Percentiles rank a stretch among this genome's conserved stretches.
These are phyloP conservation scores for Pythium rishiriense DNA, from an alignment of 352 stramenopile genomes.

Conservation along the genomic window DNA sequence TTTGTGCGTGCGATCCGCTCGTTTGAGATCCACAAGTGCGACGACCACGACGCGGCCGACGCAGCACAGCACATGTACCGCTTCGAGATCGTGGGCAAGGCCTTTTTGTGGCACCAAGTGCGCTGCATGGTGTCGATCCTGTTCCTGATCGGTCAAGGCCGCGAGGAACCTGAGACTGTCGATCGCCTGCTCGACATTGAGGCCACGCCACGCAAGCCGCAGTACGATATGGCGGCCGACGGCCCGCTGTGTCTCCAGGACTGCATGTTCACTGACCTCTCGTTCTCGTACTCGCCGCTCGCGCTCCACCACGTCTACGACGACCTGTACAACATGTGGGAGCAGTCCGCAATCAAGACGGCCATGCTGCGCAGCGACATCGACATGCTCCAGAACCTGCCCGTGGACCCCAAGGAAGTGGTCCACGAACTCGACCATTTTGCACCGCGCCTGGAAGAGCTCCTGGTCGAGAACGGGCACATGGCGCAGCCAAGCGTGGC, in stretches of 20 bases:
- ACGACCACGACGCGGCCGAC: slow-evolving; percentile 39
- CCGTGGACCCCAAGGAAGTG: slow-evolving; percentile 40
- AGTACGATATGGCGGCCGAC: slow-evolving; percentile 96
- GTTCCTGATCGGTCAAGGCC: slow-evolving; percentile 93
- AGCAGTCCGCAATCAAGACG: slow-evolving; percentile 70
- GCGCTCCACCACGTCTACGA: slow-evolving; percentile 75
- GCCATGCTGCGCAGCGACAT: slow-evolving; percentile 76
- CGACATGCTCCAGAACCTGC: slow-evolving; percentile 54
- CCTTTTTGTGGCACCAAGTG: slow-evolving; percentile 99
- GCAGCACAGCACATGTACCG: slow-evolving; percentile 64
- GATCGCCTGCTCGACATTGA: slow-evolving; percentile 92
- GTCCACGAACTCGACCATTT: slow-evolving; percentile 77
- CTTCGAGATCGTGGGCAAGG: slow-evolving; percentile 87
- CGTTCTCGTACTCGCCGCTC: slow-evolving; percentile 80
- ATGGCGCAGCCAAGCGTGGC: slow-evolving; percentile 32
- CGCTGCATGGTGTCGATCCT: slow-evolving; percentile 97
- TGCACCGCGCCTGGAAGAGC: slow-evolving; percentile 66
- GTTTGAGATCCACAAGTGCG: slow-evolving; percentile 81
- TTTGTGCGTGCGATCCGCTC: slow-evolving; percentile 89
- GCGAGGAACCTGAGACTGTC: slow-evolving; percentile 91
- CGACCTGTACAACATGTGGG: slow-evolving; percentile 85
- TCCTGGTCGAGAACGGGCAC: slow-evolving; percentile 67
- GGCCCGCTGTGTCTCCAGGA: slow-evolving; percentile 96
- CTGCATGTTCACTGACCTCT: slow-evolving; percentile 91
- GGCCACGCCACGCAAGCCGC: slow-evolving; percentile 76